Evolutionary conservation across 768 basidiomycete species (phyloP), one percentile per base, ranked within the genome.

Genomic region (Clavulina sp.): DNA sequence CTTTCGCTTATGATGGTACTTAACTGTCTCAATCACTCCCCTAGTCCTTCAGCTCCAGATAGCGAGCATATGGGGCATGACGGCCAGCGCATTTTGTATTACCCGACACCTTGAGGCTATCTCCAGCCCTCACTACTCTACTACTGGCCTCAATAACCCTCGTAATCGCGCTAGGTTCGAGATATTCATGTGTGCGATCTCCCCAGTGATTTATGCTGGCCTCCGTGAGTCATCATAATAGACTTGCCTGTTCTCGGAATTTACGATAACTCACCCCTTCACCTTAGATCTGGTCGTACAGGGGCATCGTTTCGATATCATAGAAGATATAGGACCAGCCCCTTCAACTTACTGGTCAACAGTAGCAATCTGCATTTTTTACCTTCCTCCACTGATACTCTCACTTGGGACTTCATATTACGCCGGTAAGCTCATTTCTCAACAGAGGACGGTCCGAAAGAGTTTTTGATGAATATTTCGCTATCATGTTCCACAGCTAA

Each of bases 291-390:
- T 68, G 50, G 59, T 80, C 47, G 69, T 71, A 23, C 77, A 80
- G 59, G 74, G 75, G 51, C 77, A 79, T 61, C 73, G 76, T 3
- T 80, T 70, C 62, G 65, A 79, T 57, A 75, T 81, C 48, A 70
- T 66, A 51, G 76, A 78, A 58, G 70, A 77, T 50, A 56, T 77
- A 18, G 78, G 77, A n/a, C n/a, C n/a, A n/a, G n/a, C n/a, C n/a
- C n/a, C n/a, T n/a, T n/a, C n/a, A n/a, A n/a, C n/a, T n/a, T n/a
- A n/a, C n/a, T n/a, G n/a, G n/a, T n/a, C n/a, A n/a, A n/a, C n/a
- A n/a, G n/a, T n/a, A n/a, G n/a, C n/a, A n/a, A n/a, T n/a, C n/a
- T n/a, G n/a, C n/a, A n/a, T n/a, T n/a, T n/a, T n/a, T n/a, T n/a
- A n/a, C n/a, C n/a, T n/a, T n/a, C n/a, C n/a, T n/a, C n/a, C n/a